A percentile compares a stretch with the other conserved stretches of the same genome.
These are phyloP conservation scores for Ogataea chonburiensis DNA, from an alignment of 805 yeast genomes.

Conservation along the genomic window DNA sequence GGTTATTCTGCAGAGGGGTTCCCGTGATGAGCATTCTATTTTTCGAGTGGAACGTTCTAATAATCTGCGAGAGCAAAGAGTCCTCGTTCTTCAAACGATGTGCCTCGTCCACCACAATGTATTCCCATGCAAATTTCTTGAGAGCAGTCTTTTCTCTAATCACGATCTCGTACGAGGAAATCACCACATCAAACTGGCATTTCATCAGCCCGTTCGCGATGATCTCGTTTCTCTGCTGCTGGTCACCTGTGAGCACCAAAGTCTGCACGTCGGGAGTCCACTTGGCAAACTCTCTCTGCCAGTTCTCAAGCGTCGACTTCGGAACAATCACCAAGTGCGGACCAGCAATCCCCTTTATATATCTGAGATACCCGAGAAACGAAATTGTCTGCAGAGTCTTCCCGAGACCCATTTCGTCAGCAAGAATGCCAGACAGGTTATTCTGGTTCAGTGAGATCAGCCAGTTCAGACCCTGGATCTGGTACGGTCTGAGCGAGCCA, in stretches of 20 bases:
- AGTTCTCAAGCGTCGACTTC: constrained; percentile 75
- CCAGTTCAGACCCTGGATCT: constrained; percentile 82
- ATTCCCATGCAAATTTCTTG: constrained; percentile 70
- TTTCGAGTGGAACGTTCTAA: constrained; percentile 67
- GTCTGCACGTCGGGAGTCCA: constrained; percentile 83
- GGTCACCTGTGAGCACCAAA: constrained; percentile 71
- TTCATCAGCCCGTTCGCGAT: constrained; percentile 48
- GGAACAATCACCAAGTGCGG: constrained; percentile 79
- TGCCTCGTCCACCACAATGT: constrained; percentile 78
- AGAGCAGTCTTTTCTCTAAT: constrained; percentile 70
- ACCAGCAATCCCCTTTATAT: constrained; percentile 56
- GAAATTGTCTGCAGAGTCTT: constrained; percentile 80
- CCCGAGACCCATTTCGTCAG: constrained; percentile 87
- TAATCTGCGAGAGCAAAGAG: constrained; percentile 67
- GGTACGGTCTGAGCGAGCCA: constrained; percentile 70
- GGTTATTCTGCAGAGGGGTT: constrained; percentile 77
- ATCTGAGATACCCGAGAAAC: constrained; percentile 69
- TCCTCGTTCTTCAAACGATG: constrained; percentile 81
- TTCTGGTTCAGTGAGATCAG: constrained; percentile 64
- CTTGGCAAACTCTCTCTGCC: constrained; percentile 72
- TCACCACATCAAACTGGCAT: constrained; percentile 70
- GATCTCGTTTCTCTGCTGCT: constrained; percentile 58
- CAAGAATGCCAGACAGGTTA: constrained; percentile 70
- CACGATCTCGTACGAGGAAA: constrained; percentile 74
- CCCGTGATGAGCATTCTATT: constrained; percentile 76